phyloP scores from a whole-genome alignment of 2,329 filamentous ascomycete species.

The Cercospora janseana region DNA sequence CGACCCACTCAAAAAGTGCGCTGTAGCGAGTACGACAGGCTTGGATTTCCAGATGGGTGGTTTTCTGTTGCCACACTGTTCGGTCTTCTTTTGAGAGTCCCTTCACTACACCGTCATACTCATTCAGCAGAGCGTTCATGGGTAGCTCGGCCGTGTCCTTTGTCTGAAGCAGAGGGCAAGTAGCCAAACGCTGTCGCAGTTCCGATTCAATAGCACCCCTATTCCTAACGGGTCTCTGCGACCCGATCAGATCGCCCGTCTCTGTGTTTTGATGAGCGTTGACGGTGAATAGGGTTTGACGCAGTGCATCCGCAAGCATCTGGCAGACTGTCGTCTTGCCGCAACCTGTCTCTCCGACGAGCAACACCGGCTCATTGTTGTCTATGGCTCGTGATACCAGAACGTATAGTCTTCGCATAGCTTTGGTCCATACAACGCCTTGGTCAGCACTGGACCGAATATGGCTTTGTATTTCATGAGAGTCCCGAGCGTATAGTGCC shows the following conservation, averaged over 20 bases:
- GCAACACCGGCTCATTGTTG: slow-evolving; percentile 88
- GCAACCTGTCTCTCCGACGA: slow-evolving; percentile 95
- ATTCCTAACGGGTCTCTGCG: slow-evolving; percentile 87
- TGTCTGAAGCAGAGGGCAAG: slow-evolving; percentile 33
- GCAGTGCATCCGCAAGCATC: slow-evolving; percentile 76
- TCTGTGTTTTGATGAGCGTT: slow-evolving; percentile 99
- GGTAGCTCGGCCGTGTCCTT: slow-evolving; percentile 56
- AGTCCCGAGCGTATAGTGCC: slow-evolving; percentile 62
- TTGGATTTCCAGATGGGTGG: slow-evolving; percentile 40
- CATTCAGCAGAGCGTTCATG: too few species aligned
- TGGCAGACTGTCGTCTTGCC: slow-evolving; percentile 98
- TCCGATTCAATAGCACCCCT: slow-evolving; percentile 68
- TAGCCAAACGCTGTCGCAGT: slow-evolving; percentile 61
- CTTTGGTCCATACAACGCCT: slow-evolving; percentile 86
- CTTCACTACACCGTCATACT: slow-evolving; percentile 55
- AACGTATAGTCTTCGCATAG: slow-evolving; percentile 88
- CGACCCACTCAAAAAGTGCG: slow-evolving; percentile 92
- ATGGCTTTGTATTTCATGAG: slow-evolving; percentile 40
- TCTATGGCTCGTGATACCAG: slow-evolving; percentile 81
- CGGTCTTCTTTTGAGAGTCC: slow-evolving; percentile 33
- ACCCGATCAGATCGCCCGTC: slow-evolving; percentile 94
- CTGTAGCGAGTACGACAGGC: slow-evolving; percentile 63
- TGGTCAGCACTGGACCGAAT: slow-evolving; percentile 49
- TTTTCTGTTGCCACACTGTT: slow-evolving; percentile 16
- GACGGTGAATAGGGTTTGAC: slow-evolving; percentile 77